Evolutionary conservation across 306 rosid species (phyloP).

Genomic region (Argentina anserina): DNA sequence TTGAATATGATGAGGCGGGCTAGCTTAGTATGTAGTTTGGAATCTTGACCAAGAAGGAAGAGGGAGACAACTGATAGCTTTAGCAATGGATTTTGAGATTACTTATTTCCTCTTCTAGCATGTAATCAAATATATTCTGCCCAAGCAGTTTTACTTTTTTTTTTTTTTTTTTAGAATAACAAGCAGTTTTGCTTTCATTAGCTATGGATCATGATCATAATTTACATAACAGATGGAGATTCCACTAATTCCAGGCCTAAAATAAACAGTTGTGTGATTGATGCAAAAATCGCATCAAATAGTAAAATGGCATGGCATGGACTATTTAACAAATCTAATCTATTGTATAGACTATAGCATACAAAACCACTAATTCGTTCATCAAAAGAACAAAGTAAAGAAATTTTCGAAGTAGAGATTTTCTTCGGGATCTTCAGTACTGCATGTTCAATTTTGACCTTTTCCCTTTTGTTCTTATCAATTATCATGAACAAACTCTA

Average conservation of each 20-base stretch:
- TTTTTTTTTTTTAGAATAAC: too few species aligned
- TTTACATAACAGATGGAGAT: background rate
- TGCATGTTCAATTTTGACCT: background rate
- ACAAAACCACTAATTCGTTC: constrained; percentile 1
- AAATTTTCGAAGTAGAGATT: background rate
- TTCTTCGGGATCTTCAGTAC: background rate
- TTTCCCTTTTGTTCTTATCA: background rate
- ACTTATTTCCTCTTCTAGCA: background rate
- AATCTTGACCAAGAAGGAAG: constrained; percentile 13
- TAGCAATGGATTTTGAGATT: background rate
- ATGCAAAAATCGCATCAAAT: background rate
- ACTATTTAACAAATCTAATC: background rate
- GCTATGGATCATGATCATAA: background rate
- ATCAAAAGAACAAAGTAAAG: background rate
- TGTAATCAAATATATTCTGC: background rate
- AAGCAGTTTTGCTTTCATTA: background rate
- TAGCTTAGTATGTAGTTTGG: background rate
- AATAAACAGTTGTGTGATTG: background rate
- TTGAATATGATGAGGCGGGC: background rate
- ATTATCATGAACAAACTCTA: background rate
- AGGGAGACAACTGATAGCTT: background rate
- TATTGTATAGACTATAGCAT: background rate
- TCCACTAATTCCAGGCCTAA: background rate
- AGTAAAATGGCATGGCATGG: background rate
- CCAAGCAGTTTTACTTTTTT: too few species aligned